Evolutionary conservation across 2,329 filamentous ascomycete genomes (phyloP), one percentile per base, ranked within the genome.

Genomic region (Moelleriella libera): DNA sequence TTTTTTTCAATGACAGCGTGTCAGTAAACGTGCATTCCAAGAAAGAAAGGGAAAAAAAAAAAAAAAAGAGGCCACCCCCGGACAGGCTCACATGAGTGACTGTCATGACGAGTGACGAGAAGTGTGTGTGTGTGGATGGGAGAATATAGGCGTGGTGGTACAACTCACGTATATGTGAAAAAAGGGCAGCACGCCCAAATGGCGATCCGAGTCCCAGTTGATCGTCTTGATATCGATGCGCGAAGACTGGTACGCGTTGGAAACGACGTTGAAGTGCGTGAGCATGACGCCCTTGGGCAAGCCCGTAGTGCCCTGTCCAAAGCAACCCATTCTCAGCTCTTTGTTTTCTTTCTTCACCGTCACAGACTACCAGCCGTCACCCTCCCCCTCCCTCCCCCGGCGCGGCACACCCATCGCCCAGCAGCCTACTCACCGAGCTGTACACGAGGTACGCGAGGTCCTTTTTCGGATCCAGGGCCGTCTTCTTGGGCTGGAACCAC

Each of bases 241-340:
- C 1, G 63, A 61, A 30, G 72, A 59, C 64, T 85, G 82, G 31
- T 76, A 54, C 6, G 80, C 60, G 62, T 95, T 94, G 50, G 86
- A 69, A 9, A 94, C 76, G 50, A 95, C 81, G 61, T 96, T 96
- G 53, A 68, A 64, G 64, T 97, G 90, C 6, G 80, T 84, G 32
- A 96, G 71, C 76, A 87, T 85, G 11, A 96, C 90, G 12, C 89
- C 90, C 64, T 97, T 97, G 0, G 90, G 89, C 45, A 88, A 68
- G 2, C 90, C 90, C 0, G 90, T 96, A 0, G 90, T 97, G 6
- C 90, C 90, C 61, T 67, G 37, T 11, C 5, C 9, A 47, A 37
- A 37, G 1, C 28, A 30, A 11, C 28, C 28, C 11, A 28, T 14
- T 7, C 42, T 34, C 12, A 42, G 40, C 40, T 7, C 28, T 29